Percentiles rank a stretch among this genome's conserved stretches.
Evolutionary conservation across 495 filamentous ascomycete genomes (phyloP).

Genomic region (Trichoderma parareesei): DNA sequence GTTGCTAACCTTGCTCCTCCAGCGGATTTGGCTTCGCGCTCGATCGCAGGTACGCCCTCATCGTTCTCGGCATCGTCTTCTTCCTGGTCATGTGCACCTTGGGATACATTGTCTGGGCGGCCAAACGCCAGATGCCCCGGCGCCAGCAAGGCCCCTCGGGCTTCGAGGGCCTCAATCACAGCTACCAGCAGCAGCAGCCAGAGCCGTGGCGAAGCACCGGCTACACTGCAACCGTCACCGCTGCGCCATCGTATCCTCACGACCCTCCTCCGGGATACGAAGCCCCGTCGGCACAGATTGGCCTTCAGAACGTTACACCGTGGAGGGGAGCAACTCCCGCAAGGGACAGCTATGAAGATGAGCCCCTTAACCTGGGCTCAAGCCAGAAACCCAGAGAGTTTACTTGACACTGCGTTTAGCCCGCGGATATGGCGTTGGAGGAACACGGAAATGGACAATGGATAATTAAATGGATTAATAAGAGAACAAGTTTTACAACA

Average conservation of each 20-base stretch:
- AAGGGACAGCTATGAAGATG: neutral
- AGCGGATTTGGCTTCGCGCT: constrained; percentile 35
- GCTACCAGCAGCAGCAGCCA: constrained; percentile 6
- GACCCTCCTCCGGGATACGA: constrained; percentile 1
- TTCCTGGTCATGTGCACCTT: constrained; percentile 13
- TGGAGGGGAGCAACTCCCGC: neutral
- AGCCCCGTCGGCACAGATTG: neutral
- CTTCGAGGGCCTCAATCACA: constrained; percentile 2
- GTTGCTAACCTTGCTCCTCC: neutral
- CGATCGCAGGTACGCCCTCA: constrained; percentile 26
- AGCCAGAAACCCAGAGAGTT: constrained; percentile 6
- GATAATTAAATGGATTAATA: neutral
- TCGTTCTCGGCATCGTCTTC: constrained; percentile 25
- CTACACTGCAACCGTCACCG: neutral
- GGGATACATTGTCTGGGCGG: neutral
- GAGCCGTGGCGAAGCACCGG: neutral
- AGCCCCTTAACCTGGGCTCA: neutral
- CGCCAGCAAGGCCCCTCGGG: neutral
- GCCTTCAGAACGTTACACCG: neutral
- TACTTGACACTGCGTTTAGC: neutral
- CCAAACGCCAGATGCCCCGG: constrained; percentile 1
- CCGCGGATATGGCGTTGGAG: neutral
- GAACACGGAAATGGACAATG: neutral
- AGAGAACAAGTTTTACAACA: too few species aligned
- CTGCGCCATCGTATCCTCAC: neutral